Percentiles rank a stretch among this genome's conserved stretches.
phyloP scores from a whole-genome alignment of 768 basidiomycete species.

The Symmetrospora coprosmae region DNA sequence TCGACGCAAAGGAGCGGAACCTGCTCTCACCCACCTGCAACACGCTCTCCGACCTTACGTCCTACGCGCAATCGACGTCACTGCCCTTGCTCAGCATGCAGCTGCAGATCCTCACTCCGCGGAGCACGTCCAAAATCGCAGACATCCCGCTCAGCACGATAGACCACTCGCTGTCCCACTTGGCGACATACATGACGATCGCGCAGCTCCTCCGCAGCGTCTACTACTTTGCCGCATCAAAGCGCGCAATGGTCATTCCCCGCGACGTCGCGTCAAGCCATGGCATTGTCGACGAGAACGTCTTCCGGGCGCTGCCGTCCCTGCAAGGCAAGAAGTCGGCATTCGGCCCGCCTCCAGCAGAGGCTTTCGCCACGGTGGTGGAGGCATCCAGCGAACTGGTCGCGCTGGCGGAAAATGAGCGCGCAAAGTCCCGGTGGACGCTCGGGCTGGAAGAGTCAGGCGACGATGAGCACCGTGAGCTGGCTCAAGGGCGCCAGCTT shows the following conservation, averaged over 20 bases:
- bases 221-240: not conserved
- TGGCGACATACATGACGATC: constrained; percentile 6
- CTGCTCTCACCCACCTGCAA: constrained; percentile 28
- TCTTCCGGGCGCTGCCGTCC: constrained; percentile 10
- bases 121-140: not conserved
- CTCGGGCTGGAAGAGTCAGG: not conserved
- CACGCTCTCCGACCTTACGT: constrained; percentile 25
- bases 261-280: not conserved
- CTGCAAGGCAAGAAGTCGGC: constrained; percentile 1
- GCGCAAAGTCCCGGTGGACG: constrained; percentile 7
- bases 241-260: constrained; percentile 10
- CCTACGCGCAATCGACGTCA: constrained; percentile 22
- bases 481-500: constrained; percentile 5
- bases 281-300: constrained; percentile 12
- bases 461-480: constrained; percentile 14
- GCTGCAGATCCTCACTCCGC: not conserved
- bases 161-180: constrained; percentile 15
- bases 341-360: not conserved
- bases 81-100: constrained; percentile 10
- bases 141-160: constrained; percentile 13
- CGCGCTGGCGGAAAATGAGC: constrained; percentile 4
- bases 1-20: constrained; percentile 26
- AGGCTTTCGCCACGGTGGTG: not conserved
- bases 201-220: not conserved
- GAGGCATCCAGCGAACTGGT: constrained; percentile 11